Evolutionary conservation across 1,284 basidiomycete species (phyloP), one percentile per base, ranked within the genome.

Genomic region (Puccinia novopanici): DNA sequence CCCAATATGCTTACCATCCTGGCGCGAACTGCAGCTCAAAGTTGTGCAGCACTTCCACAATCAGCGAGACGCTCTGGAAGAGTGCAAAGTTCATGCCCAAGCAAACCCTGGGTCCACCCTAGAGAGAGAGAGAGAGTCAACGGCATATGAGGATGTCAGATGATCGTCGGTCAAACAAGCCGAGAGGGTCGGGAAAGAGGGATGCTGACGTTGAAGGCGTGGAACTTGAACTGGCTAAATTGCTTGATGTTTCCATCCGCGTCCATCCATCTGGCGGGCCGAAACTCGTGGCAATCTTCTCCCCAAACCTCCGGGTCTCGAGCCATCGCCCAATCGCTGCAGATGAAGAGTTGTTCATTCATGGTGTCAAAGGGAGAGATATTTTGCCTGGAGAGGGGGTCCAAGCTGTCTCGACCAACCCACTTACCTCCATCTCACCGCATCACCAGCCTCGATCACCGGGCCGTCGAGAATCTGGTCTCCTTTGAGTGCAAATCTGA

Each of bases 401-500:
- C 10, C 50, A 65, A 24, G 50, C 50, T 22, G 50, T 8, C 24
- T 24, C 42, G 2, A 19, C 9, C 42, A n/a, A 67, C 27, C 48
- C 8, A n/a, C 59, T 54, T 27, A n/a, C 59, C 61, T 27, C 70
- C 70, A 65, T n/a, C 40, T 42, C 12, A 80, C 40, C n/a, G 74
- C 40, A 61, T 84, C 83, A 24, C 82, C 83, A 48, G 80, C 75
- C 67, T 84, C 80, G 48, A 84, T 78, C 0, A 75, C 68, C 0
- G 82, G 82, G 0, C 83, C 84, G 45, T 81, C 81, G 2, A 83
- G 83, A 17, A 84, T 61, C 22, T 82, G 80, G 55, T 83, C 83
- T 42, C 77, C 80, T 0, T 27, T 54, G n/a, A 82, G 40, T 22
- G 82, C 81, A 4, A 74, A 76, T 68, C 73, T 78, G 24, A 54